phyloP scores from a whole-genome alignment of 768 basidiomycete species.

The Calvatia gigantea region DNA sequence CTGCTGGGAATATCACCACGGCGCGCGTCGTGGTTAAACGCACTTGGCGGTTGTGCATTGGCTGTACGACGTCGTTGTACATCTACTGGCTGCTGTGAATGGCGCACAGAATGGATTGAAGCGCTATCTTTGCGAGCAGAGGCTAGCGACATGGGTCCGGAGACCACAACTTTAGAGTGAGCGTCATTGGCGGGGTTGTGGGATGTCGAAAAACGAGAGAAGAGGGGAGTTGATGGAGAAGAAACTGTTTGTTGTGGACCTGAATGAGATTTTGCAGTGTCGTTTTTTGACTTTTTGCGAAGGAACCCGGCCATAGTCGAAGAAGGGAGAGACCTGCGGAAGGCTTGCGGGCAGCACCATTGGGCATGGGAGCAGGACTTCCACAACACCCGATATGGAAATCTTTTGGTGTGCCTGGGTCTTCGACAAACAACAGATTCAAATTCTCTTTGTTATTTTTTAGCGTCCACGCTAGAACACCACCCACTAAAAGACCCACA shows the following conservation, averaged over 20 bases:
- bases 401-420: not conserved
- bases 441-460: no score
- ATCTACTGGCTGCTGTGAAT: not conserved
- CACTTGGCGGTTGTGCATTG: not conserved
- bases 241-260: conserved; percentile 12
- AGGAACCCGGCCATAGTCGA: conserved; percentile 52
- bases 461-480: no score
- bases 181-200: conserved; percentile 16
- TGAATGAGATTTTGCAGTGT: conserved; percentile 17
- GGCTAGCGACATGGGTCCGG: conserved; percentile 34
- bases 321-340: not conserved
- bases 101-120: not conserved
- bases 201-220: conserved; percentile 36
- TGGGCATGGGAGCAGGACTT: not conserved
- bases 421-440: not conserved
- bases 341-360: conserved; percentile 2
- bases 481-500: no score
- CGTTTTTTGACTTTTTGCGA: conserved; percentile 45
- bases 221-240: conserved; percentile 35
- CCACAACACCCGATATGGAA: conserved; percentile 8
- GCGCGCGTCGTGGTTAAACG: not conserved
- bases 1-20: not conserved
- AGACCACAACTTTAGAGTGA: conserved; percentile 26
- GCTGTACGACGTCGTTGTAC: not conserved
- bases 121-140: conserved; percentile 23